Percentiles rank a stretch among this genome's conserved stretches.
phyloP scores from a whole-genome alignment of 257 asterid species.

The Avicennia marina region DNA sequence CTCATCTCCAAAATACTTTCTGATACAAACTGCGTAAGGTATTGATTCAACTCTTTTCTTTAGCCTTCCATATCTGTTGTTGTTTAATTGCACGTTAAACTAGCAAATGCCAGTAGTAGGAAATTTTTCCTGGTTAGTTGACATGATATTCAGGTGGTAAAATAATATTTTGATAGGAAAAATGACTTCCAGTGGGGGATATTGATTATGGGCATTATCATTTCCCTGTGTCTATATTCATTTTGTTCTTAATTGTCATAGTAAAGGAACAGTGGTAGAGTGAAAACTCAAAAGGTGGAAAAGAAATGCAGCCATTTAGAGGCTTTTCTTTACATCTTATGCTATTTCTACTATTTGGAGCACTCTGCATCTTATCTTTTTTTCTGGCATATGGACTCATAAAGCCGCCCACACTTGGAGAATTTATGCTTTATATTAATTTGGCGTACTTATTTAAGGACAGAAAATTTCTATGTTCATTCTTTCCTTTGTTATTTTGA shows the following conservation, averaged over 20 bases:
- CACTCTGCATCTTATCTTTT: not conserved
- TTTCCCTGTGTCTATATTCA: not conserved
- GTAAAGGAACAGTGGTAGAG: not conserved
- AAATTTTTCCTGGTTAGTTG: not conserved
- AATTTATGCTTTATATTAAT: no score
- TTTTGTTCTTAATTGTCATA: not conserved
- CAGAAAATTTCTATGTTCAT: no score
- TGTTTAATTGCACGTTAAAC: no score
- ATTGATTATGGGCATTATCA: no score
- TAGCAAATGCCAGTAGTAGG: not conserved
- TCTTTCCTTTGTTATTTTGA: no score
- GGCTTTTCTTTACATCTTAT: not conserved
- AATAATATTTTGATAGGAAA: not conserved
- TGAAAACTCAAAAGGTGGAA: not conserved
- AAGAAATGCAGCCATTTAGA: not conserved
- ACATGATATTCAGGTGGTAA: not conserved
- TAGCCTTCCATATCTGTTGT: no score
- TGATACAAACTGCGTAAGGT: slow-evolving; percentile 73
- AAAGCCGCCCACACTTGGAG: no score
- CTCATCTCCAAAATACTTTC: slow-evolving; percentile 62
- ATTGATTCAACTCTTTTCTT: slow-evolving; percentile 13
- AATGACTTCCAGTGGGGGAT: not conserved
- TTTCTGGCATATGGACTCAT: no score
- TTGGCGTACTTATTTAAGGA: no score
- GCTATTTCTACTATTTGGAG: not conserved